Evolutionary conservation across 2,329 filamentous ascomycete species (phyloP), one percentile per base, ranked within the genome.

Genomic region (Thermothelomyces thermophilus): DNA sequence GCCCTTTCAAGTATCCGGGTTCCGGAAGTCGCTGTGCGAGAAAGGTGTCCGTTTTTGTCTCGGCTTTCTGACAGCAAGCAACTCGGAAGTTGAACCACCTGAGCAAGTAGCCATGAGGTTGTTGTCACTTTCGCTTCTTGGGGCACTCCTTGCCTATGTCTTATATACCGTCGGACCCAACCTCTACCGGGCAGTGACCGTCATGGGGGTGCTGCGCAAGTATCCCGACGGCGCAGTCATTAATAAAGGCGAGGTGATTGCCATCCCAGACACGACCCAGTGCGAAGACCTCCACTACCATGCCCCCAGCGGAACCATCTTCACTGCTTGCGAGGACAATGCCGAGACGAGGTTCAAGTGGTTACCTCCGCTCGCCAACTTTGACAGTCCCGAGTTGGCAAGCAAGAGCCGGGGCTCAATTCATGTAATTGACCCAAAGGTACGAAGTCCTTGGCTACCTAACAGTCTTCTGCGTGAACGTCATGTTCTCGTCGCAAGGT

Each of bases 221-320:
- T 54, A 56, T 14, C 52, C 52, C 14, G 17, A 35, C 9, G 53
- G 43, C 30, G 42, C 46, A 6, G 5, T 43, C 9, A 40, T 35
- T 22, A 37, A 49, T 22, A 37, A 49, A 26, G 34, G 39, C 19
- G 65, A 69, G 19, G 58, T 76, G 1, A 56, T 69, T 5, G 53
- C 59, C 9, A 76, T 83, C 9, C 62, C 70, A 0, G 73, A 78
- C 53, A 82, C 80, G 0, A 60, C 68, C 2, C 69, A 77, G 14
- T 83, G 80, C 58, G 81, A 84, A 56, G 80, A 84, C 53, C 41
- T 84, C 3, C 79, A 83, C 57, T 71, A 79, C 48, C 73, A 82
- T 53, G 59, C 60, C 1, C 61, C 70, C 0, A 74, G 71, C 14
- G 68, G 72, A 0, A 51, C 71, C 7, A 62, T 84, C 1, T 83